Percentiles rank a stretch among this genome's conserved stretches.
phyloP scores from a whole-genome alignment of 768 basidiomycete genomes.

The Sporobolomyces phaffii region DNA sequence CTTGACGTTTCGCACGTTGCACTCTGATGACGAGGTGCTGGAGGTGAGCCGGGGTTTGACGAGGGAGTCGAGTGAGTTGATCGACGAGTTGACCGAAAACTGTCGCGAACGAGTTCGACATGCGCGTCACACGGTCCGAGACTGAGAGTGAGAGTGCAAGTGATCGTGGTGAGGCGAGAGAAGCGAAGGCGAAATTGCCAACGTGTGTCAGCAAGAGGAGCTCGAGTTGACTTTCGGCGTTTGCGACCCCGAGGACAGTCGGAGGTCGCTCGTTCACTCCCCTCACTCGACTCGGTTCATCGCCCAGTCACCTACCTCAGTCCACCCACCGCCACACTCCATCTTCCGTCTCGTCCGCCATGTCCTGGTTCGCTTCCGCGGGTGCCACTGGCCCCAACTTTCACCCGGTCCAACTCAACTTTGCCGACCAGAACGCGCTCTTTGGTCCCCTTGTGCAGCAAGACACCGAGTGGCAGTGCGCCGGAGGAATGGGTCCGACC shows the following conservation, averaged over 20 bases:
- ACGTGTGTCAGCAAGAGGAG: no score
- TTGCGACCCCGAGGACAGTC: no score
- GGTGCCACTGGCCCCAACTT: constrained; percentile 55
- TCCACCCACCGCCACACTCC: no score
- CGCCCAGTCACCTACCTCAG: no score
- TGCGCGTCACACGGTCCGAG: no score
- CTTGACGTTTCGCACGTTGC: background rate
- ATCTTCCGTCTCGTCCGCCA: background rate
- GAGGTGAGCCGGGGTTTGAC: background rate
- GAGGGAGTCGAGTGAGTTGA: background rate
- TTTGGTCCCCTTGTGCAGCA: constrained; percentile 68
- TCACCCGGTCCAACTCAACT: constrained; percentile 66
- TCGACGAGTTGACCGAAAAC: background rate
- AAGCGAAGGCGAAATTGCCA: no score
- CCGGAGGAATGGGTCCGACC: constrained; percentile 67
- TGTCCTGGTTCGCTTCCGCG: constrained; percentile 41
- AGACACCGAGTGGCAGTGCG: constrained; percentile 77
- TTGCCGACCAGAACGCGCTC: constrained; percentile 54
- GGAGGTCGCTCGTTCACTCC: background rate
- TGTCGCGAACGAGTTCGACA: background rate
- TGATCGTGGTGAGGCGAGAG: no score
- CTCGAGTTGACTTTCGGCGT: no score
- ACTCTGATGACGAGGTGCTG: constrained; percentile 2
- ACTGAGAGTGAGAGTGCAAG: no score
- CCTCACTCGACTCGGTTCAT: background rate